Evolutionary conservation across 208 protist species (phyloP), one percentile per base, ranked within the genome.

Genomic region (Crithidia acanthocephali): DNA sequence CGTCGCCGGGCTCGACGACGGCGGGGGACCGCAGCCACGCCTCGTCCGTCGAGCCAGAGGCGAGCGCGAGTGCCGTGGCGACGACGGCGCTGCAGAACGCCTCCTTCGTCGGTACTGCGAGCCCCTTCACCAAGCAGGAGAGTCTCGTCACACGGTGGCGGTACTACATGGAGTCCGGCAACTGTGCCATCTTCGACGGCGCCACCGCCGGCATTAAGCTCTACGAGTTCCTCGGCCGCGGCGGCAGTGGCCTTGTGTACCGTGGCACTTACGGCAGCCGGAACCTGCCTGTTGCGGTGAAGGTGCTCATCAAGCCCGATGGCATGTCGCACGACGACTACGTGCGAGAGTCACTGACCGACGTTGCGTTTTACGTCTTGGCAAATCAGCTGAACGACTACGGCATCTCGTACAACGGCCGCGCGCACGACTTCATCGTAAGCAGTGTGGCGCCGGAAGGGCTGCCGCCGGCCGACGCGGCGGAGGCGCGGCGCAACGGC

Each of bases 231-330:
- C 62, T 94, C 25, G 92, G 89, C 15, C 68, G 70, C 13, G 92
- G 92, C 28, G 92, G 92, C 15, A 97, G 92, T 71, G 80, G 89
- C 15, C 53, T 91, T 13, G 92, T 97, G 15, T 97, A 90, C 75
- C 76, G 85, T 40, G 92, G 87, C 48, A 55, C 66, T 18, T 91
- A 93, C 65, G 74, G 71, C 40, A 59, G 73, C 30, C 40, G 76
- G 20, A 67, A 65, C 11, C 72, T 82, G 45, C 86, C 85, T 10
- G 92, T 97, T 6, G 92, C 92, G 32, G 87, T 97, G 28, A 97
- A 97, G 73, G 84, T 89, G 58, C 87, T 97, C 35, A 78, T 92
- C 60, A 80, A 87, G 13, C 82, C 86, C 27, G 75, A 83, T 40
- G 89, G 82, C 25, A 85, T 89, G 81, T 35, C 74, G 10, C 80